Base-by-base conservation (phyloP, 345 rosid species). In the Litchi chinensis region DNA sequence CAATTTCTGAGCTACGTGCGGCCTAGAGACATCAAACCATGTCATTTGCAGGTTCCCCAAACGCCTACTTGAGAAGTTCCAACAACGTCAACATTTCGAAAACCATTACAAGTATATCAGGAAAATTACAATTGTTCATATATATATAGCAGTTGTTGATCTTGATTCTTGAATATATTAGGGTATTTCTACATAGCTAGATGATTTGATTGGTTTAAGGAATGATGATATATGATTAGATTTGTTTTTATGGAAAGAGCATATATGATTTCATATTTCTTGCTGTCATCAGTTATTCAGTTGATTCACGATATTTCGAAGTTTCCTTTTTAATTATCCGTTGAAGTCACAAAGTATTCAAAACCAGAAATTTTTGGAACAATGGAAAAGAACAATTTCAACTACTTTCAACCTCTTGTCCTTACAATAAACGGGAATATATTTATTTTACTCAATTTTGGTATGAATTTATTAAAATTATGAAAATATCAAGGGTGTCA, bases 1-100 rank as follows among this genome's bases (percentile, higher is more conserved):
- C 98, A 95, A 87, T 93, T 95, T 81, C 63, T 95, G 85, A 80
- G 82, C 12, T 93, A 92, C 83, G 82, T 90, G 85, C 88, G 97
- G 24, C 24, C 76, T 32, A 82, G 97, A 77, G 73, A 89, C 24
- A 90, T 95, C 65, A 80, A 81, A 81, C 98, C 98, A 68, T 64
- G 22, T 24, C 5, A 63, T 77, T 28, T 13, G 11, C 76, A 73
- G 2, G 43, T 15, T 3, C 63, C 69, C 24, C 43, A 50, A 32
- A 32, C 3, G 37, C 52, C 41, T 52, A 66, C 28, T 32, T 78
- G 62, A 69, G 59, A 21, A 41, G 6, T 46, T 32, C 37, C 37
- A 26, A 40, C 66, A 24, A 24, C 26, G 2, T 39, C 22, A 24
- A 6, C 26, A 43, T 13, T 12, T 11, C 5, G 21, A 21, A 12